Base-by-base conservation (phyloP, 2,329 filamentous ascomycete genomes). In the Fusarium floridanum region DNA sequence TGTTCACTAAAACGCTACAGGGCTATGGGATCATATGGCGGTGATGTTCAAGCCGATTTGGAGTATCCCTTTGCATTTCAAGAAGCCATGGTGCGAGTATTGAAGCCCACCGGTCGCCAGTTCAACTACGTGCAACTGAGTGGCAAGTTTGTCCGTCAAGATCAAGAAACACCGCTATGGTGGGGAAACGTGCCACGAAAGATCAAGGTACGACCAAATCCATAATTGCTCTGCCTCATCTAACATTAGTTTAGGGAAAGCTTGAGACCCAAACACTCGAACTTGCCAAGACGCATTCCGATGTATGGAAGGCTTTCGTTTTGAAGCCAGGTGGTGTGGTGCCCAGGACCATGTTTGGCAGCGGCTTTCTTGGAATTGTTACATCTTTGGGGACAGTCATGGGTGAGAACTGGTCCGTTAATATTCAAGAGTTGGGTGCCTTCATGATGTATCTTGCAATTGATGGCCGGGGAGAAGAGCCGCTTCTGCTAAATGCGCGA, bases 111-210 rank as follows among this genome's bases (percentile, higher is more conserved):
- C 2, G 34, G 64, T 9, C 14, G 68, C 0, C 73, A 12, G 2
- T 83, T 83, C 29, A 74, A 76, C 43, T 82, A 77, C 37, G 73
- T 83, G 4, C 81, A 81, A 41, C 67, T 83, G 6, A 82, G 82
- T 43, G 82, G 82, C 2, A 80, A 77, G 16, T 82, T 81, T 34
- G 81, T 82, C 1, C 70, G 76, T 12, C 80, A 79, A 20, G 73
- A 83, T 20, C 82, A 83, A 63, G 76, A 81, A 7, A 64, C 74
- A 22, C 79, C 68, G 29, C 17, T 83, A 17, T 81, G 77, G 71
- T 78, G 78, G 1, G 48, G 78, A 0, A 70, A 71, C 8, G 68
- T 63, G 9, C 62, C 73, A 4, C 76, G 76, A 0, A 78, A 78
- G 34, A 48, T 77, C 5, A 78, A 78, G 59, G 76, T 75, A 72